These are phyloP conservation scores for Huntiella decipiens DNA, from an alignment of 2,329 filamentous ascomycete species.

Conservation along the genomic window DNA sequence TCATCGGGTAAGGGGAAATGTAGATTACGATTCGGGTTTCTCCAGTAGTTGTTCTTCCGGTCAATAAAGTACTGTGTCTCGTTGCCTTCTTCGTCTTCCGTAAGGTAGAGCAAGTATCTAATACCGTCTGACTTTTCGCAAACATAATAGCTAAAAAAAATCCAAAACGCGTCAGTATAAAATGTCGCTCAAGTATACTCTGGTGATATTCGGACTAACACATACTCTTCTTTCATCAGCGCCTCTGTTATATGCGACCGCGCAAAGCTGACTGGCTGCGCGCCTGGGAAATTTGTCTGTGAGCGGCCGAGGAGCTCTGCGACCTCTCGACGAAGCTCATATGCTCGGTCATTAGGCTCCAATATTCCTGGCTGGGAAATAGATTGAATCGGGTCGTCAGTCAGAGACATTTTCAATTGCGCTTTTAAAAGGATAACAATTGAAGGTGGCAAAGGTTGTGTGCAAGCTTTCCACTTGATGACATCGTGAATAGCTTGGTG, in stretches of 20 bases:
- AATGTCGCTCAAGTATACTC: neutral
- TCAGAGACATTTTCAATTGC: neutral
- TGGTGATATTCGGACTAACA: neutral
- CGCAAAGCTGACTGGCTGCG: constrained; percentile 86
- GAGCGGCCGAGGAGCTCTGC: constrained; percentile 54
- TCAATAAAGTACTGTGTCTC: constrained; percentile 88
- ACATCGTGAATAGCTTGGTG: no score
- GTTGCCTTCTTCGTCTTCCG: constrained; percentile 35
- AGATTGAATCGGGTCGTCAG: constrained; percentile 23
- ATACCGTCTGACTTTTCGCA: constrained; percentile 98
- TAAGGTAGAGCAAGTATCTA: constrained; percentile 84
- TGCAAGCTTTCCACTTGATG: no score
- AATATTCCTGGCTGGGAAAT: constrained; percentile 37
- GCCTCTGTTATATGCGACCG: constrained; percentile 57
- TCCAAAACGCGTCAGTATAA: constrained; percentile 7
- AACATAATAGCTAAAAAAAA: constrained; percentile 56
- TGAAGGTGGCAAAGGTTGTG: no score
- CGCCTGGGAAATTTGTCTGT: constrained; percentile 59
- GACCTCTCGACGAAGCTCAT: constrained; percentile 24
- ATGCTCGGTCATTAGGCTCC: constrained; percentile 24
- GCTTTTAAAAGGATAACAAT: no score
- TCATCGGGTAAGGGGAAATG: constrained; percentile 62
- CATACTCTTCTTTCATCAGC: constrained; percentile 57
- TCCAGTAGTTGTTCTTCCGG: constrained; percentile 95
- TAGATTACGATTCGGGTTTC: constrained; percentile 46